Percentiles rank a stretch among this genome's conserved stretches.
Conservation (phyloP, 2,329 filamentous ascomycete genomes). For the Ceratocystis lukuohia region DNA sequence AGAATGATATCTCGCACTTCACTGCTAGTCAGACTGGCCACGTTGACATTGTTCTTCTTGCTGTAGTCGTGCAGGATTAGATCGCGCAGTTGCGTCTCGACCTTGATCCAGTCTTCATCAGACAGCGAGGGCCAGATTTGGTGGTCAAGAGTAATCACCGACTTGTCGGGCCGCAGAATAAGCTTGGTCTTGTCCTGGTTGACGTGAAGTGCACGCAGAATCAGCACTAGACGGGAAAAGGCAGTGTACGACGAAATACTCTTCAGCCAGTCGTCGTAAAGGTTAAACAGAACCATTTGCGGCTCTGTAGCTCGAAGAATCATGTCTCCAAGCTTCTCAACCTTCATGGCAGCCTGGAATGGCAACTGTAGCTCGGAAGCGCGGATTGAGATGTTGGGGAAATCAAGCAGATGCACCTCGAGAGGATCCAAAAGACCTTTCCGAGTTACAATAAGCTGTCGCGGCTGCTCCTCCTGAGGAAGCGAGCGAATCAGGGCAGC, state of each 20-base stretch:
- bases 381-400: constrained; percentile 97
- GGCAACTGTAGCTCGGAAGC: constrained; percentile 93
- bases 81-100: constrained; percentile 92
- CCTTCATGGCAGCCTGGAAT: constrained; percentile 99
- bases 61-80: constrained; percentile 96
- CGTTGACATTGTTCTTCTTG: constrained; percentile 99
- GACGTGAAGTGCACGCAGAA: constrained; percentile 86
- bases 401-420: constrained; percentile 92
- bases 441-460: constrained; percentile 93
- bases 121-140: constrained; percentile 94
- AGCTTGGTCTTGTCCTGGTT: constrained; percentile 98
- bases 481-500: constrained; percentile 89
- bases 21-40: constrained; percentile 86
- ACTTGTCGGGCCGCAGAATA: constrained; percentile 89
- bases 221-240: constrained; percentile 87
- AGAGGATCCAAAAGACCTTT: constrained; percentile 95
- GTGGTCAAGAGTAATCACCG: constrained; percentile 93
- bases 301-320: constrained; percentile 93
- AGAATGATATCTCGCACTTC: constrained; percentile 97
- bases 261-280: constrained; percentile 98
- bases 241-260: constrained; percentile 97
- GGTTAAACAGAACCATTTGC: constrained; percentile 99
- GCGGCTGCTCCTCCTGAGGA: constrained; percentile 94
- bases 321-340: constrained; percentile 98
- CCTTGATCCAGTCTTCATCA: constrained; percentile 98